Evolutionary conservation across 2,329 filamentous ascomycete species (phyloP), one percentile per base, ranked within the genome.

Genomic region (Alternaria sp.): DNA sequence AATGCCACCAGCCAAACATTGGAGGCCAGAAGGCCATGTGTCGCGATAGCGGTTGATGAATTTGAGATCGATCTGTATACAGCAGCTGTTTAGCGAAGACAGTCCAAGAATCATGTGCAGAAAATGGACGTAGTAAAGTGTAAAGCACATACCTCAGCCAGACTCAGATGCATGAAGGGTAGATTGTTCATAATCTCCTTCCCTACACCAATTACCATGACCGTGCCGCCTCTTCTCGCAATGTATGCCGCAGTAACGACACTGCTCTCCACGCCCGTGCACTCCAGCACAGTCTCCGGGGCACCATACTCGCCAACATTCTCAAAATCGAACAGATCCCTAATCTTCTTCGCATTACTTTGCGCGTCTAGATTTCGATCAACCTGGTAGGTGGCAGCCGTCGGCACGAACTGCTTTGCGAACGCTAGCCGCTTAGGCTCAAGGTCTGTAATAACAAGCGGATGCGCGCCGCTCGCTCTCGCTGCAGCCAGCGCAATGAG

Each of bases 31-130:
- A 0, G 88, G 88, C 88, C 88, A 91, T 0, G 88, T 90, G 68
- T 90, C 87, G 39, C 83, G 81, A 71, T 90, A 91, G 7, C 88
- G 81, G 72, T 91, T 90, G 71, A 90, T 90, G 76, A 91, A 91
- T 36, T 84, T 85, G 26, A 91, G 79, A 65, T 90, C 82, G 62
- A 90, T 89, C 84, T 87, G 17, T 17, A 17, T 17, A 31, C 8
- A 13, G 5, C 34, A 11, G 2, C 23, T 48, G 11, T 63, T 9
- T 9, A 62, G 51, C 31, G 14, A 34, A 48, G 3, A 0, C 23
- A 2, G 8, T 5, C 0, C 8, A 13, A 11, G 14, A n/a, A 2
- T 2, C 4, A 14, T 5, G 2, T 10, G 14, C 11, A 1, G 1
- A 33, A 33, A 13, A 9, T 24, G 2, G 24, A 10, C 1, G 0